phyloP scores from a whole-genome alignment of 108 stramenopile species.

The Nitzschia palea region DNA sequence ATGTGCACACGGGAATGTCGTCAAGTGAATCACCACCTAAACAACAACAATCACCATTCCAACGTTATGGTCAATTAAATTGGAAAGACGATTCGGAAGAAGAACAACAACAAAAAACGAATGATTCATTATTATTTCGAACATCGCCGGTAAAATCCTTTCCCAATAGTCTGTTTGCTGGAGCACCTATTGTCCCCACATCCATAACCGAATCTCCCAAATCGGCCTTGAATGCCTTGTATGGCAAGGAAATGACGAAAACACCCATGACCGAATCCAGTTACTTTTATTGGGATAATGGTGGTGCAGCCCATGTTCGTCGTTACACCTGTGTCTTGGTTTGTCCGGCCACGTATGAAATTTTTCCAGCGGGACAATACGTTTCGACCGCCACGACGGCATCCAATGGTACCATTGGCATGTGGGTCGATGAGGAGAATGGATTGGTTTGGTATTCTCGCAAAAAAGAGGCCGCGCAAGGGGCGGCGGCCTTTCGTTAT shows the following conservation, averaged over 20 bases:
- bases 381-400: background rate
- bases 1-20: background rate
- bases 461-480: conserved; percentile 11
- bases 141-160: no score
- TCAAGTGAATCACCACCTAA: background rate
- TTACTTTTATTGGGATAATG: conserved; percentile 10
- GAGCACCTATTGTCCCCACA: background rate
- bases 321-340: conserved; percentile 2
- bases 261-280: background rate
- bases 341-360: conserved; percentile 8
- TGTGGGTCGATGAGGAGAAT: background rate
- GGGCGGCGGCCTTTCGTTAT: background rate
- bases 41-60: background rate
- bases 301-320: background rate
- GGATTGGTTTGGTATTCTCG: conserved; percentile 6
- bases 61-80: background rate
- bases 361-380: background rate
- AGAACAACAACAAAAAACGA: background rate
- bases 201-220: background rate
- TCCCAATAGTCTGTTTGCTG: background rate
- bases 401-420: background rate
- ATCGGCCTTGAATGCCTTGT: background rate
- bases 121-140: no score
- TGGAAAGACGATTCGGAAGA: background rate
- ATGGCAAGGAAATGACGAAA: background rate